Conservation (phyloP, 208 protist genomes). For the Zelonia costaricensis region DNA sequence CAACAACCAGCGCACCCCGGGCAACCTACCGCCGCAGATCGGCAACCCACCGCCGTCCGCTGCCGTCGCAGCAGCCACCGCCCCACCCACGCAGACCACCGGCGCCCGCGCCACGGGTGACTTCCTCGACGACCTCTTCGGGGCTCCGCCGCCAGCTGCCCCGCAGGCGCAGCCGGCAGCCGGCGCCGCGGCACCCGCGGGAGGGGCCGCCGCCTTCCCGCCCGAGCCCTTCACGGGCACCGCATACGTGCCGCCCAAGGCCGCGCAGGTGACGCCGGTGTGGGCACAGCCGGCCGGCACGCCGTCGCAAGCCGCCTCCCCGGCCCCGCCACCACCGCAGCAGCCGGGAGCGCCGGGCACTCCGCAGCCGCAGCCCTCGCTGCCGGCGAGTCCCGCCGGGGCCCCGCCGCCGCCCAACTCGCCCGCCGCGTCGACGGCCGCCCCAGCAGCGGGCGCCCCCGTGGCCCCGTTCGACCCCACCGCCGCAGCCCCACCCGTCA, state of each 20-base stretch:
- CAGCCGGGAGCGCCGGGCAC: conserved; percentile 1
- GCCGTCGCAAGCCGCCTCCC: not conserved
- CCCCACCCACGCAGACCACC: not conserved
- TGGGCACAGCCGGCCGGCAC: conserved; percentile 28
- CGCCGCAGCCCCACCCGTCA: conserved; percentile 6
- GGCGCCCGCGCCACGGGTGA: conserved; percentile 24
- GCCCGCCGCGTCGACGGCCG: not conserved
- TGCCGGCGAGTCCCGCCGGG: not conserved
- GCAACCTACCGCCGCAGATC: conserved; percentile 39
- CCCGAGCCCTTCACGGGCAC: conserved; percentile 18
- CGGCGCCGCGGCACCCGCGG: conserved; percentile 2
- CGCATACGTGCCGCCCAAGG: conserved; percentile 31
- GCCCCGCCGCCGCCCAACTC: not conserved
- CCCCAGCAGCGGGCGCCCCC: not conserved
- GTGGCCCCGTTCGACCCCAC: conserved; percentile 18
- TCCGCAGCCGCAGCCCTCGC: conserved; percentile 2
- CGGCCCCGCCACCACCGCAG: conserved; percentile 14
- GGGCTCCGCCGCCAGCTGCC: conserved; percentile 21
- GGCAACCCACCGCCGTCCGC: conserved; percentile 3
- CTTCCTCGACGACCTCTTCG: conserved; percentile 86
- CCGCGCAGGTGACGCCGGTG: conserved; percentile 38
- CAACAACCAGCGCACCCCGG: conserved; percentile 65
- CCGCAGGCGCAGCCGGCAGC: conserved; percentile 13
- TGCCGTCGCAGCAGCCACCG: not conserved
- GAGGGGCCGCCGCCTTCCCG: conserved; percentile 1